Conservation (phyloP, 176 grass and related monocot species). For the Carex scoparia region DNA sequence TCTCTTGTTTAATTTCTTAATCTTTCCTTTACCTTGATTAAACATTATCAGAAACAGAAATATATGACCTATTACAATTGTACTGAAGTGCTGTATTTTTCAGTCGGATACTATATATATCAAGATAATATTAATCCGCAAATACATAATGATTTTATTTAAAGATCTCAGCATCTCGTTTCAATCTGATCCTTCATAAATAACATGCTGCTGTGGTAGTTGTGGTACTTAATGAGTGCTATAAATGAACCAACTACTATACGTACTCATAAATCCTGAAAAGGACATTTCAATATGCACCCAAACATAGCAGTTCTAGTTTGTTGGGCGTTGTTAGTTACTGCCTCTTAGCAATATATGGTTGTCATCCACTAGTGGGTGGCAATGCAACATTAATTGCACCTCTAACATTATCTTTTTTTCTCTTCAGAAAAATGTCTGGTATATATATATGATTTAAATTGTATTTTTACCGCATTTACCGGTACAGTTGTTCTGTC, state of each 20-base stretch:
- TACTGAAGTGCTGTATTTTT: not conserved
- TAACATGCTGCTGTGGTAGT: not conserved
- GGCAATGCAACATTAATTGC: not conserved
- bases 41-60: not conserved
- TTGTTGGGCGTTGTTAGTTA: slow-evolving; percentile 15
- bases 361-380: not conserved
- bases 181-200: not conserved
- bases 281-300: slow-evolving; percentile 15
- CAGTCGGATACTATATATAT: not conserved
- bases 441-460: not conserved
- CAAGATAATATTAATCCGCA: not conserved
- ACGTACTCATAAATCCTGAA: slow-evolving; percentile 12
- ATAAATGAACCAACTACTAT: slow-evolving; percentile 11
- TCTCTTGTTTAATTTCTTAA: not conserved
- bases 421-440: not conserved
- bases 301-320: not conserved
- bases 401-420: not conserved
- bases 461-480: not conserved
- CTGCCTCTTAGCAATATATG: slow-evolving; percentile 6
- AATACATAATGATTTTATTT: not conserved
- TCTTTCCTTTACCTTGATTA: not conserved
- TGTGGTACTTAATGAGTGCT: not conserved
- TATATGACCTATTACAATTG: not conserved
- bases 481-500: not conserved
- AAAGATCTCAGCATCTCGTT: not conserved